Conservation (phyloP, 805 yeast genomes). For the Candida vartiovaarae region DNA sequence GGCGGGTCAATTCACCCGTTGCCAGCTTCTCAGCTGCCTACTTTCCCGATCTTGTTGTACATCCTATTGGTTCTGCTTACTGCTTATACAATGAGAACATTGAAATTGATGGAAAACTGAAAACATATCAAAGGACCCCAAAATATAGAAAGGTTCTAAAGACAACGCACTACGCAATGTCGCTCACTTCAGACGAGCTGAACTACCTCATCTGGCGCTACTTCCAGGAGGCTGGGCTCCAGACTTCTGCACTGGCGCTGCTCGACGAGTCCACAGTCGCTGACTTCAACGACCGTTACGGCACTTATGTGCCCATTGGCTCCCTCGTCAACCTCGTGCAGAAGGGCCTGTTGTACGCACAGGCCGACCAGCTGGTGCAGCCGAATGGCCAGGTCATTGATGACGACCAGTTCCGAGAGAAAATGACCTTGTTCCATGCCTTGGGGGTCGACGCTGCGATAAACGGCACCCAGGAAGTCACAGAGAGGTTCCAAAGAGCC, state of each 20-base stretch:
- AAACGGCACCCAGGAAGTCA: constrained; percentile 23
- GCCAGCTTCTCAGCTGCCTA: constrained; percentile 25
- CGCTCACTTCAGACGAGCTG: constrained; percentile 73
- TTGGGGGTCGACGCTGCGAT: constrained; percentile 35
- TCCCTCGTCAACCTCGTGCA: constrained; percentile 77
- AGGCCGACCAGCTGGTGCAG: constrained; percentile 52
- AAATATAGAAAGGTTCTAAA: too few species aligned
- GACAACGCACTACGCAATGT: constrained; percentile 38
- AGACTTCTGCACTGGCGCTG: constrained; percentile 72
- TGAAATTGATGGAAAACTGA: not conserved
- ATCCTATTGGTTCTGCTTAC: constrained; percentile 12
- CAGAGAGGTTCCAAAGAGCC: constrained; percentile 26
- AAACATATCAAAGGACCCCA: not conserved
- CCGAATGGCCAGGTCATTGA: constrained; percentile 26
- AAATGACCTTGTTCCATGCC: constrained; percentile 50
- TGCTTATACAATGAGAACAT: not conserved
- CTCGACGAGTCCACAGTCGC: constrained; percentile 66
- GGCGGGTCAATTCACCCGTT: not conserved
- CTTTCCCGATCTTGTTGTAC: constrained; percentile 32
- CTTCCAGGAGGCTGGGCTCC: constrained; percentile 75
- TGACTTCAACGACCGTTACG: constrained; percentile 44
- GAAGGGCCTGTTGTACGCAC: constrained; percentile 74
- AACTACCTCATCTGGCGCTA: constrained; percentile 93
- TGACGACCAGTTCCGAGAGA: constrained; percentile 16
- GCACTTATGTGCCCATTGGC: constrained; percentile 62